Evolutionary conservation across 108 stramenopile genomes (phyloP).

Genomic region (Cyclostephanos tholiformis): DNA sequence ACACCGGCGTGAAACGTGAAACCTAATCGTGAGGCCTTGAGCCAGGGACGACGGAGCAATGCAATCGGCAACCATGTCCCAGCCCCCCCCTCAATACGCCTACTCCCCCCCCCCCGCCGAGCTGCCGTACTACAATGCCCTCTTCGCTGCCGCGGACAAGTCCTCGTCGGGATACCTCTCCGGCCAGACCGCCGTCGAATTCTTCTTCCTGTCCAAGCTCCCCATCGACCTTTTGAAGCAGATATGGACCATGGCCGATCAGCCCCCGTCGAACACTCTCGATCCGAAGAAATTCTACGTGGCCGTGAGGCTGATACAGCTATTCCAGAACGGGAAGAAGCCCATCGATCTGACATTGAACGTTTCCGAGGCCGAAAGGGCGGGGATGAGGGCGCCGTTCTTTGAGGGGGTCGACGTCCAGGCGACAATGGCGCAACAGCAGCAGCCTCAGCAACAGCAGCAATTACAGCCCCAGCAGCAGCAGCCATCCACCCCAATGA

Average conservation of each 20-base stretch:
- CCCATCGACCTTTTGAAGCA: conserved; percentile 81
- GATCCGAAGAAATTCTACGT: conserved; percentile 71
- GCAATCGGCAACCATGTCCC: no score
- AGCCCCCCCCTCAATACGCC: conserved; percentile 19
- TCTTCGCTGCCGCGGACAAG: conserved; percentile 82
- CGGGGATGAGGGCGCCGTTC: conserved; percentile 52
- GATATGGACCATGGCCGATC: conserved; percentile 86
- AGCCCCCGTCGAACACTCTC: conserved; percentile 61
- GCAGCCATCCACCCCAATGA: conserved; percentile 16
- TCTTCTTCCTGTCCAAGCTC: conserved; percentile 85
- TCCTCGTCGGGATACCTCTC: conserved; percentile 58
- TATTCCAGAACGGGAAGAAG: conserved; percentile 78
- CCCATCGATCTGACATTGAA: conserved; percentile 64
- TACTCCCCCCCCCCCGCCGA: conserved; percentile 28
- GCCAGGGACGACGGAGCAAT: no score
- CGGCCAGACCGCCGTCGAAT: conserved; percentile 83
- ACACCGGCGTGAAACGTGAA: no score
- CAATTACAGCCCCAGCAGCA: conserved; percentile 8
- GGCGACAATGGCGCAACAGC: conserved; percentile 7
- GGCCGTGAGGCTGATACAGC: conserved; percentile 83
- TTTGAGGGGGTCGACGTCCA: conserved; percentile 69
- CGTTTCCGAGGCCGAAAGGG: conserved; percentile 46
- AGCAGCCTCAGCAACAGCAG: no score
- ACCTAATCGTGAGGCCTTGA: no score
- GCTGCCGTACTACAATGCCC: conserved; percentile 78